A percentile compares a stretch with the other conserved stretches of the same genome.
Evolutionary conservation across 371 early-diverging fungal genomes (phyloP).

Genomic region (Apophysomyces trapeziformis): DNA sequence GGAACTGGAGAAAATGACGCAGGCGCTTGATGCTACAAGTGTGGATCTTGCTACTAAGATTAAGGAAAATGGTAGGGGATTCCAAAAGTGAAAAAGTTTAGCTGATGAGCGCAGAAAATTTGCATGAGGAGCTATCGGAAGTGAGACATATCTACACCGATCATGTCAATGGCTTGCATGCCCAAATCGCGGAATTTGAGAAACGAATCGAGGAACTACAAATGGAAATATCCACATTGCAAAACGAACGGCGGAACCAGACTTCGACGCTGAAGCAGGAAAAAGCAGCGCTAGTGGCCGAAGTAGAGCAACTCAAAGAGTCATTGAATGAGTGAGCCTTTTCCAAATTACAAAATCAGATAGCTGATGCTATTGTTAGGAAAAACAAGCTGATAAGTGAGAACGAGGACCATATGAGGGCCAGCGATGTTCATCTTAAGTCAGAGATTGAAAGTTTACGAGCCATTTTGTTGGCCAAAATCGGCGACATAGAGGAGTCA

Average conservation of each 20-base stretch:
- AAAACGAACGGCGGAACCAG: constrained; percentile 34
- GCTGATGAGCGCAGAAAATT: constrained; percentile 36
- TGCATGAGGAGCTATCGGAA: constrained; percentile 57
- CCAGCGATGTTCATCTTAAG: constrained; percentile 35
- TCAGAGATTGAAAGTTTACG: constrained; percentile 49
- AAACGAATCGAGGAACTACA: constrained; percentile 56
- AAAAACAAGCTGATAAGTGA: constrained; percentile 35
- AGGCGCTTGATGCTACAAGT: constrained; percentile 57
- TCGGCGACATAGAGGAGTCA: constrained; percentile 31
- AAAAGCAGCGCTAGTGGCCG: constrained; percentile 27
- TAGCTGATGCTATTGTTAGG: constrained; percentile 21
- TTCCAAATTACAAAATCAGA: background rate
- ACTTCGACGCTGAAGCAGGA: constrained; percentile 28
- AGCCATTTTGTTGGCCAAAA: constrained; percentile 45
- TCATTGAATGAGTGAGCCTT: constrained; percentile 38
- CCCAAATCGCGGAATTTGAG: constrained; percentile 61
- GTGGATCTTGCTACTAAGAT: constrained; percentile 62
- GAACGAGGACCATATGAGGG: constrained; percentile 32
- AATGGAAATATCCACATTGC: constrained; percentile 40
- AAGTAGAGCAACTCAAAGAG: constrained; percentile 30
- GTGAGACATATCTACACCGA: constrained; percentile 58
- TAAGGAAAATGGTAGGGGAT: constrained; percentile 60
- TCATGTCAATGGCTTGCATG: constrained; percentile 52
- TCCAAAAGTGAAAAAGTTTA: constrained; percentile 4
- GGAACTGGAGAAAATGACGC: constrained; percentile 60